Evolutionary conservation across 1,284 basidiomycete genomes (phyloP).

Genomic region (Melampsora americana): DNA sequence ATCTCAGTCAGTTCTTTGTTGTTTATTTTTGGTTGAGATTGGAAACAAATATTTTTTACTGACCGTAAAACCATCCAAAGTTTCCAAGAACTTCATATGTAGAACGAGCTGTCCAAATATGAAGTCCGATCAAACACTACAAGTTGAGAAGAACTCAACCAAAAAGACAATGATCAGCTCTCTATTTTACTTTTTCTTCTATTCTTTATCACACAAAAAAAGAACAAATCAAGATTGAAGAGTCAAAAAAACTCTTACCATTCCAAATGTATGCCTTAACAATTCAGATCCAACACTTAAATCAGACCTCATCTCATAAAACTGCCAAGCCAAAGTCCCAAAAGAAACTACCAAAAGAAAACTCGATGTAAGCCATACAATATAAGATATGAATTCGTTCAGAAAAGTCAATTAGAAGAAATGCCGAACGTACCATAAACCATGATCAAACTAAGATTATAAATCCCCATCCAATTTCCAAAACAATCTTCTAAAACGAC

Average conservation of each 20-base stretch:
- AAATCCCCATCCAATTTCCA: constrained; percentile 86
- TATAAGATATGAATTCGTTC: neutral
- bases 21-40: neutral
- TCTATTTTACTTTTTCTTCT: too few relatives aligned
- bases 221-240: neutral
- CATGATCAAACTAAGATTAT: constrained; percentile 91
- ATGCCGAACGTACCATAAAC: constrained; percentile 76
- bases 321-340: constrained; percentile 76
- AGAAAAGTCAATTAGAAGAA: neutral
- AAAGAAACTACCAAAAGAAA: constrained; percentile 55
- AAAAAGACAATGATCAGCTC: constrained; percentile 9
- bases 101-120: constrained; percentile 85
- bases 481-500: constrained; percentile 85
- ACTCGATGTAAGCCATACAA: neutral
- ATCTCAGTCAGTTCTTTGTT: constrained; percentile 46
- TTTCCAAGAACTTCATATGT: constrained; percentile 88
- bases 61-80: constrained; percentile 92
- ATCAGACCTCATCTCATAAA: constrained; percentile 71
- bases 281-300: constrained; percentile 89
- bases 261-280: constrained; percentile 78
- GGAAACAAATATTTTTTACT: neutral
- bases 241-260: constrained; percentile 59
- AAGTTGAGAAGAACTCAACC: constrained; percentile 32
- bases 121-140: constrained; percentile 78
- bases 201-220: too few relatives aligned